Percentiles rank a stretch among this genome's conserved stretches.
Evolutionary conservation across 192 early-diverging fungal species (phyloP).

Genomic region (Neocallimastix lanati): DNA sequence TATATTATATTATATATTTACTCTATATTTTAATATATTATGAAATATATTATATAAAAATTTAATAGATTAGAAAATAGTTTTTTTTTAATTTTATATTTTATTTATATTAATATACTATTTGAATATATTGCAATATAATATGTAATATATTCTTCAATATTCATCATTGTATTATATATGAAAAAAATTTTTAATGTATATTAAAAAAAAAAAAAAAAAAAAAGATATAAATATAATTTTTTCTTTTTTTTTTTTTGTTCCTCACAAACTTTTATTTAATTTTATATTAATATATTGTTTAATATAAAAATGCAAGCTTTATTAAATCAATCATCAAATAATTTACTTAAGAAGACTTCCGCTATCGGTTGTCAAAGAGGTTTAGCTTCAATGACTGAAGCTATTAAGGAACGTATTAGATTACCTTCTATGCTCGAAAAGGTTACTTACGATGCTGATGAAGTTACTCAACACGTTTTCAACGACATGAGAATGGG

Average conservation of each 20-base stretch:
- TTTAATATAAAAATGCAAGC: background rate
- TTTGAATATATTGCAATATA: no score
- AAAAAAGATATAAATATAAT: no score
- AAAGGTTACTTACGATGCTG: background rate
- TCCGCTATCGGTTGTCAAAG: background rate
- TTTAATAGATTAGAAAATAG: no score
- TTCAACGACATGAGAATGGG: background rate
- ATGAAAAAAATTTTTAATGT: no score
- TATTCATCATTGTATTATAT: no score
- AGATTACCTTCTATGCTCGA: background rate
- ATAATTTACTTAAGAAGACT: background rate
- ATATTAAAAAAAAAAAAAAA: no score
- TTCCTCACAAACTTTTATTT: background rate
- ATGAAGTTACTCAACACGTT: background rate
- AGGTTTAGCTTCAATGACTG: background rate
- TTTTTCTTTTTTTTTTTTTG: background rate
- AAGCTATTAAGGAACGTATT: background rate
- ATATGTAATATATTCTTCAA: no score
- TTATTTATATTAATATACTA: no score
- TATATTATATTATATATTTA: no score
- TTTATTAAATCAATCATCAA: background rate
- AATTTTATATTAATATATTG: background rate
- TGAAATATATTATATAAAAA: no score
- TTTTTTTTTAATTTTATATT: no score
- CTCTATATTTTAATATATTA: no score